Evolutionary conservation across 805 yeast species (phyloP).

Genomic region (Metschnikowia hibisci): DNA sequence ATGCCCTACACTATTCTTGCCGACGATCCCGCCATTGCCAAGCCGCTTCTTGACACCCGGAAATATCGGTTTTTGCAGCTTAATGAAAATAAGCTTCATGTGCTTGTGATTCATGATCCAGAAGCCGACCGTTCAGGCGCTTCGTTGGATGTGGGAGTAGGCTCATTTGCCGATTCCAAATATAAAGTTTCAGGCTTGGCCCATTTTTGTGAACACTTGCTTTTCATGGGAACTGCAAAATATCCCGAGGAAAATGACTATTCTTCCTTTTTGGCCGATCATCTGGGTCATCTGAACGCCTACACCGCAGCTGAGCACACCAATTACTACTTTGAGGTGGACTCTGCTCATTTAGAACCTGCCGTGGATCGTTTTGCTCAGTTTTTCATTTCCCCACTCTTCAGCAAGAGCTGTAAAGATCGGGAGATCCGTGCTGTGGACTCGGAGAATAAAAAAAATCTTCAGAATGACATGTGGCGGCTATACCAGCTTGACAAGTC

Average conservation of each 20-base stretch:
- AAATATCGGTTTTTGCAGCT: slow-evolving; percentile 62
- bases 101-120: slow-evolving; percentile 63
- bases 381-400: slow-evolving; percentile 83
- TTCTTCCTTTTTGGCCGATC: slow-evolving; percentile 68
- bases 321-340: slow-evolving; percentile 84
- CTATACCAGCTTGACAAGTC: slow-evolving; percentile 78
- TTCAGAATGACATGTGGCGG: slow-evolving; percentile 89
- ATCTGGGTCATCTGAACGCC: slow-evolving; percentile 89
- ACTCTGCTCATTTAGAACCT: slow-evolving; percentile 70
- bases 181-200: slow-evolving; percentile 66
- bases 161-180: slow-evolving; percentile 67
- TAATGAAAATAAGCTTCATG: slow-evolving; percentile 51
- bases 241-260: slow-evolving; percentile 75
- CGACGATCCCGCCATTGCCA: slow-evolving; percentile 30
- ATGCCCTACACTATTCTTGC: slow-evolving; percentile 20
- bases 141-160: slow-evolving; percentile 73
- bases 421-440: slow-evolving; percentile 94
- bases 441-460: slow-evolving; percentile 90
- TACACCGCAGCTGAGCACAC: slow-evolving; percentile 87
- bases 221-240: slow-evolving; percentile 76
- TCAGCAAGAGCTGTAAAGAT: slow-evolving; percentile 70
- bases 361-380: slow-evolving; percentile 92
- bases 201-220: slow-evolving; percentile 62
- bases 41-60: slow-evolving; percentile 68
- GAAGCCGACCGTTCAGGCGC: slow-evolving; percentile 75